A percentile compares a stretch with the other conserved stretches of the same genome.
Conservation (phyloP, 2,329 filamentous ascomycete species). For the Botrytis aclada region DNA sequence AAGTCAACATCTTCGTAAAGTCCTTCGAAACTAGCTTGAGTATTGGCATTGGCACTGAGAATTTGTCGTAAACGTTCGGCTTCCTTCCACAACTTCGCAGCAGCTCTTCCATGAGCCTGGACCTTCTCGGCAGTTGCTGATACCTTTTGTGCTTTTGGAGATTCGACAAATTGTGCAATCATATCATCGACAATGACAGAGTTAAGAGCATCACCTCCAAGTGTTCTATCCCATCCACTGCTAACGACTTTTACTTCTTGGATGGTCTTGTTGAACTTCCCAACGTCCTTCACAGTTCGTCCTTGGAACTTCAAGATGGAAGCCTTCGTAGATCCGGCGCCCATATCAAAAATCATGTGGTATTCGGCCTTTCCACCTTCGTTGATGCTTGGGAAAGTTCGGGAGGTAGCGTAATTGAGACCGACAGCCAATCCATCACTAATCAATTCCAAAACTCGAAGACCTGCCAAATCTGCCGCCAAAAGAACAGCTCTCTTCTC, state of each 20-base stretch:
- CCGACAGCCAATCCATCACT: slow-evolving; percentile 91
- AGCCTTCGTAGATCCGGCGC: slow-evolving; percentile 88
- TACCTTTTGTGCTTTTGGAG: slow-evolving; percentile 63
- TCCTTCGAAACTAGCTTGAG: slow-evolving; percentile 77
- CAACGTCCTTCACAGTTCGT: slow-evolving; percentile 83
- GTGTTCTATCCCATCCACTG: slow-evolving; percentile 80
- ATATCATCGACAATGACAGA: slow-evolving; percentile 86
- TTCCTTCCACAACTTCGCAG: slow-evolving; percentile 90
- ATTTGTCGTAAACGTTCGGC: slow-evolving; percentile 84
- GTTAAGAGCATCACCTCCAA: slow-evolving; percentile 89
- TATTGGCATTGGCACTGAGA: slow-evolving; percentile 87
- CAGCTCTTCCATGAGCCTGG: slow-evolving; percentile 73
- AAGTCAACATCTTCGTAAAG: slow-evolving; percentile 92
- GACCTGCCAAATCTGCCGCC: slow-evolving; percentile 81
- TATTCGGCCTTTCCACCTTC: slow-evolving; percentile 85
- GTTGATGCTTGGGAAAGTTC: slow-evolving; percentile 81
- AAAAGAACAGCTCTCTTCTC: slow-evolving; percentile 84
- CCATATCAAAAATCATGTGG: slow-evolving; percentile 96
- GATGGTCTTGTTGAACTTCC: slow-evolving; percentile 92
- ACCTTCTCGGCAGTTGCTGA: slow-evolving; percentile 62
- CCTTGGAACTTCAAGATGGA: slow-evolving; percentile 88
- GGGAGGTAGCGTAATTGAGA: slow-evolving; percentile 88
- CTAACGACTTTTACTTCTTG: slow-evolving; percentile 92
- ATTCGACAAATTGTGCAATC: slow-evolving; percentile 72
- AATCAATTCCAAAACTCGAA: slow-evolving; percentile 80